Evolutionary conservation across 257 asterid genomes (phyloP).

Genomic region (Asclepias syriaca): DNA sequence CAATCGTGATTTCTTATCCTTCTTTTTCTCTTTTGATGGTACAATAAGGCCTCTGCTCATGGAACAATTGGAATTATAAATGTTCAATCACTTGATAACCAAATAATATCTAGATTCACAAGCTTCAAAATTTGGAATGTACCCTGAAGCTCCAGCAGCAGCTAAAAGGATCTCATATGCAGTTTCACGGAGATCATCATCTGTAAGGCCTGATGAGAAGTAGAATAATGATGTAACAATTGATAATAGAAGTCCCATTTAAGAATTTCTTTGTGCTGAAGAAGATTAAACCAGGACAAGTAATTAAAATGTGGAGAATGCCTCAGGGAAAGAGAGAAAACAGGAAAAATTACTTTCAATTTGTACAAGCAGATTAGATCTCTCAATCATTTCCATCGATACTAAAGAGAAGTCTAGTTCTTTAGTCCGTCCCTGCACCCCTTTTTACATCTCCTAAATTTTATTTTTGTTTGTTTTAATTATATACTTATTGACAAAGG

Average conservation of each 20-base stretch:
- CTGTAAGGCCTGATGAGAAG: conserved; percentile 56
- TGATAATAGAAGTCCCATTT: neutral
- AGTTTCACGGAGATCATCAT: conserved; percentile 91
- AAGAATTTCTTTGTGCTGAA: neutral
- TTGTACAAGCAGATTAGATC: neutral
- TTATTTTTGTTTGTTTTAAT: neutral
- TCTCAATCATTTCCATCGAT: neutral
- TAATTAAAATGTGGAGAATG: neutral
- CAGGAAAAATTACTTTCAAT: neutral
- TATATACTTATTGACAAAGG: neutral
- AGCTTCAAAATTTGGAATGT: conserved; percentile 16
- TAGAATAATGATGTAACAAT: conserved; percentile 4
- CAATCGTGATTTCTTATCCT: conserved; percentile 72
- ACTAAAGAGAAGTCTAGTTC: neutral
- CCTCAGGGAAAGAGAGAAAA: neutral
- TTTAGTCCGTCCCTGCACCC: neutral
- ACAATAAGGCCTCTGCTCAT: conserved; percentile 82
- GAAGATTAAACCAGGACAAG: neutral
- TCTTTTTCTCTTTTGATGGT: conserved; percentile 86
- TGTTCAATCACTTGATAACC: conserved; percentile 12
- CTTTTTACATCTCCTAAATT: neutral
- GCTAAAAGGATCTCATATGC: conserved; percentile 95
- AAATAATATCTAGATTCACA: conserved; percentile 16
- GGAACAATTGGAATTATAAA: conserved; percentile 18
- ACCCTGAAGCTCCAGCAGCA: conserved; percentile 99